These are phyloP conservation scores for Meyerozyma athensensis DNA, from an alignment of 1,139 yeast genomes.

Conservation along the genomic window DNA sequence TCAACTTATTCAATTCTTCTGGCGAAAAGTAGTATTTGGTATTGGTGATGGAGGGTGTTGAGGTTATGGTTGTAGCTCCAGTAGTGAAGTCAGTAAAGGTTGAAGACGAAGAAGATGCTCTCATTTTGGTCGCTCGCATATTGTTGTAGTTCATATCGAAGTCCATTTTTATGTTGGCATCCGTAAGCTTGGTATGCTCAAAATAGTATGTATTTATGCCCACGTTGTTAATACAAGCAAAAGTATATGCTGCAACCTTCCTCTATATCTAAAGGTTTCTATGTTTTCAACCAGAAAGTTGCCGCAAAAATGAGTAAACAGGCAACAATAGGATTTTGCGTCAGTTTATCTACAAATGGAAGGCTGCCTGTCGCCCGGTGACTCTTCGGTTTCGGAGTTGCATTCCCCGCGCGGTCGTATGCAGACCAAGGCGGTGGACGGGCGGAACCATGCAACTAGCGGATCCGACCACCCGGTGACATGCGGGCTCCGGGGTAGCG, in stretches of 20 bases:
- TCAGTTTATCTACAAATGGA: neutral
- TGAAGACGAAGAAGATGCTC: neutral
- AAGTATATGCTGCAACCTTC: neutral
- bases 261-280: neutral
- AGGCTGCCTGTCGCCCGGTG: constrained; percentile 2
- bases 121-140: neutral
- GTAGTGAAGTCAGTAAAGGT: neutral
- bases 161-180: neutral
- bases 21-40: constrained; percentile 1
- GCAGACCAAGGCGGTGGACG: constrained; percentile 1
- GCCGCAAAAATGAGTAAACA: too few relatives aligned
- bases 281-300: neutral
- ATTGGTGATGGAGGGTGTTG: neutral
- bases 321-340: too few relatives aligned
- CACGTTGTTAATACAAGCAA: neutral
- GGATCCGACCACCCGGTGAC: neutral
- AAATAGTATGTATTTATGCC: neutral
- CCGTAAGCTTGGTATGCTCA: constrained; percentile 1
- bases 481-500: neutral
- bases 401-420: neutral
- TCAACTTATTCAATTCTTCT: constrained; percentile 10
- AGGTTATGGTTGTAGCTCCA: neutral
- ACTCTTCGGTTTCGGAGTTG: constrained; percentile 6
- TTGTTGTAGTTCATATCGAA: neutral
- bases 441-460: constrained; percentile 1